Evolutionary conservation across 768 basidiomycete species (phyloP), one percentile per base, ranked within the genome.

Genomic region (Cystobasidium ongulense): DNA sequence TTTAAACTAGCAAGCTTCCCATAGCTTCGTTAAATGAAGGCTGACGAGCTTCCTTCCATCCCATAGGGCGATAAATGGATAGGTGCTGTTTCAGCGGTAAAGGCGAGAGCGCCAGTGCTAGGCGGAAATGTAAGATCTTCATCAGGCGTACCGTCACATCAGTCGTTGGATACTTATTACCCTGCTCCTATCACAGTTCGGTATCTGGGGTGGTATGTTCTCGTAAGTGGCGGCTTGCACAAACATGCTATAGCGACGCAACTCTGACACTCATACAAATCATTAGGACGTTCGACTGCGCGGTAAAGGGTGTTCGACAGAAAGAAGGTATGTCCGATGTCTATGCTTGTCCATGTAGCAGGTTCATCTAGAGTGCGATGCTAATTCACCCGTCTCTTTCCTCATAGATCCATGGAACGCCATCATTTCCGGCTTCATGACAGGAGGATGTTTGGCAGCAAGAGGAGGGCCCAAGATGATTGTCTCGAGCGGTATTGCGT

Each of bases 381-480:
- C 57, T 54, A 29, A 23, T 15, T 29, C 5, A 35, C 29, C 25
- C 29, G 13, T n/a, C n/a, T n/a, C 57, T 8, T 53, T 68, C 4
- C 36, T 17, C n/a, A 46, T 96, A 82, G 94, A 96, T 81, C 90
- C 95, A 64, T 99, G 93, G 93, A 99, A 99, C 80, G 93, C 93
- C 50, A 98, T 99, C 79, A 89, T 96, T 64, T 92, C 93, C 29
- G 96, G 96, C 54, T 99, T 99, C 84, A 86, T 96, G 88, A 98
- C 96, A 11, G 96, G 96, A 82, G 96, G 96, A 70, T 94, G 91
- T 81, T 83, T 97, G 67, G 96, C 95, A 73, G 86, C 90, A 75
- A 86, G 95, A 84, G 91, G 92, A 84, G 95, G 95, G 21, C 96
- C 95, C 33, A 89, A 86, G 83, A 88, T 91, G 29, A 92, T 92